These are phyloP conservation scores for Phaseolus lunatus DNA, from an alignment of 306 rosid species.

Conservation along the genomic window DNA sequence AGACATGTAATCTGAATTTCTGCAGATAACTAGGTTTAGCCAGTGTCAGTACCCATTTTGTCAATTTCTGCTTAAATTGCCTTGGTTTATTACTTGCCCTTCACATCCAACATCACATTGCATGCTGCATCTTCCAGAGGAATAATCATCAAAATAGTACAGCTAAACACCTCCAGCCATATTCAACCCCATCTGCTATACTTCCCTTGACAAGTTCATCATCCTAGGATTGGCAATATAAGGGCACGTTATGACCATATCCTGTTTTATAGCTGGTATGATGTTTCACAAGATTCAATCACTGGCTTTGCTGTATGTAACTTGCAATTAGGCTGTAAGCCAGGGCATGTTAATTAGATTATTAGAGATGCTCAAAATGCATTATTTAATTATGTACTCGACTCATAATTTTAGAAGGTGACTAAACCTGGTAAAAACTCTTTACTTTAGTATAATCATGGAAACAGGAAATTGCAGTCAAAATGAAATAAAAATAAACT, in stretches of 20 bases:
- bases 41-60: constrained; percentile 35
- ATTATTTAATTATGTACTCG: neutral
- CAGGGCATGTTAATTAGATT: neutral
- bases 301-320: neutral
- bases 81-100: constrained; percentile 18
- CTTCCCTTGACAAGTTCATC: neutral
- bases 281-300: neutral
- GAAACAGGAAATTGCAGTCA: neutral
- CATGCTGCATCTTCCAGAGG: neutral
- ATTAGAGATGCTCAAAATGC: neutral
- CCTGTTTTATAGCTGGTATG: neutral
- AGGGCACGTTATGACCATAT: constrained; percentile 21
- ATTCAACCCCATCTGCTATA: neutral
- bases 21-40: constrained; percentile 19
- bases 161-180: constrained; percentile 35
- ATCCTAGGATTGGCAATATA: constrained; percentile 26
- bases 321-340: neutral
- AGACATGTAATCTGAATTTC: constrained; percentile 25
- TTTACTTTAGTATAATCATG: neutral
- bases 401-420: neutral
- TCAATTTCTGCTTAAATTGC: constrained; percentile 33
- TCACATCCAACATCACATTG: constrained; percentile 5
- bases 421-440: neutral
- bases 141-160: constrained; percentile 27
- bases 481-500: neutral